A percentile compares a stretch with the other conserved stretches of the same genome.
phyloP scores from a whole-genome alignment of 2,329 filamentous ascomycete species.

The Parastagonospora avenae region DNA sequence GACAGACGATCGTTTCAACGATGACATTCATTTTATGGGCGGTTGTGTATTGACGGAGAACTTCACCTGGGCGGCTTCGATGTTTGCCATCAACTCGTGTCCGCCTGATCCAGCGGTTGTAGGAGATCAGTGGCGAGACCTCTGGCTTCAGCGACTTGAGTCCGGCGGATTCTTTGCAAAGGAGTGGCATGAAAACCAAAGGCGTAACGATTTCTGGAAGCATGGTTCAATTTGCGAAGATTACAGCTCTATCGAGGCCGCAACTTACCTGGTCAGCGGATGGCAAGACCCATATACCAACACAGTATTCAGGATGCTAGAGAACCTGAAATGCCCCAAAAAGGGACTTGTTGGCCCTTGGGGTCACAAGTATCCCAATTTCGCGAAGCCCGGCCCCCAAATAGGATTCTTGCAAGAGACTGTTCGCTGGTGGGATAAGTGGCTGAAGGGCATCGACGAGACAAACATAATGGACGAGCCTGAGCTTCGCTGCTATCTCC shows the following conservation, averaged over 20 bases:
- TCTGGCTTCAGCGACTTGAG: neutral
- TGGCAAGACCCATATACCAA: neutral
- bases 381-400: neutral
- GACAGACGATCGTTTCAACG: neutral
- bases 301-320: neutral
- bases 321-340: neutral
- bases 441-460: neutral
- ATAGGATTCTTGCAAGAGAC: neutral
- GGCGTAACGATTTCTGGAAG: neutral
- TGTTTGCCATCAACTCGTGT: neutral
- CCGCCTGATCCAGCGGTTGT: neutral
- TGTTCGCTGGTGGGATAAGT: neutral
- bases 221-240: neutral
- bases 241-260: neutral
- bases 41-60: neutral
- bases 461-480: neutral
- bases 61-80: neutral
- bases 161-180: neutral
- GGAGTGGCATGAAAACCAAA: neutral
- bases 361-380: neutral
- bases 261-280: neutral
- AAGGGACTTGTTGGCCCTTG: neutral
- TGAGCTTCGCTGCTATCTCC: neutral
- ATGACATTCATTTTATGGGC: neutral
- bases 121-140: neutral